A percentile compares a stretch with the other conserved stretches of the same genome.
These are phyloP conservation scores for Pseudogymnoascus sp. DNA, from an alignment of 2,329 filamentous ascomycete species.

Conservation along the genomic window DNA sequence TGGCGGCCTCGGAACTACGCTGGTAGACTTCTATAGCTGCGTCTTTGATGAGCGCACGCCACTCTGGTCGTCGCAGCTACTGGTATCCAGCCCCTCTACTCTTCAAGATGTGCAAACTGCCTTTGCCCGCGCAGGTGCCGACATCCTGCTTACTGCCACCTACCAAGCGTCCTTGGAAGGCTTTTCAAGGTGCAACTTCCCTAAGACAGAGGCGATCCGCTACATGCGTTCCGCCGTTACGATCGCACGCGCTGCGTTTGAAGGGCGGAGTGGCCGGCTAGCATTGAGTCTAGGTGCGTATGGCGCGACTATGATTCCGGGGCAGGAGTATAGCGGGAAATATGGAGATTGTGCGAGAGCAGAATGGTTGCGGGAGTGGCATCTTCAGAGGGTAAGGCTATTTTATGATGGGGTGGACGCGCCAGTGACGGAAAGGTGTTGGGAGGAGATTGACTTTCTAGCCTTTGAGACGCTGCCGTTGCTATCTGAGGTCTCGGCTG, in stretches of 20 bases:
- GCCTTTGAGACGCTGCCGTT: constrained; percentile 60
- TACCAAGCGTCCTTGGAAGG: constrained; percentile 54
- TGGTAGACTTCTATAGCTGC: constrained; percentile 47
- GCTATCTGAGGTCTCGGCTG: constrained; percentile 51
- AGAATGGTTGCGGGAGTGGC: constrained; percentile 45
- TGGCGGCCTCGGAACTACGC: constrained; percentile 58
- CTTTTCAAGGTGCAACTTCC: constrained; percentile 29
- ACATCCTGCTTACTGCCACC: constrained; percentile 58
- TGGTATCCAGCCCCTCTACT: constrained; percentile 37
- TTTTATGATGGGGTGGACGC: constrained; percentile 31
- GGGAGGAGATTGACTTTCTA: constrained; percentile 39
- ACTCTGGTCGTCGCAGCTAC: constrained; percentile 59
- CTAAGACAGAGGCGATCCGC: constrained; percentile 32
- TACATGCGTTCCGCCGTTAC: constrained; percentile 34
- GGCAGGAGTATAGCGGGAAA: constrained; percentile 54
- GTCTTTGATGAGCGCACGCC: constrained; percentile 43
- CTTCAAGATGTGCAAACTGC: constrained; percentile 15
- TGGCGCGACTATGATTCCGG: constrained; percentile 57
- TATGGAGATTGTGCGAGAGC: constrained; percentile 43
- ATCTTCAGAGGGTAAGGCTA: constrained; percentile 42
- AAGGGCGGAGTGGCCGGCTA: constrained; percentile 29
- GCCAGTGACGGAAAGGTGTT: constrained; percentile 13
- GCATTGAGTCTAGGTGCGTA: constrained; percentile 59
- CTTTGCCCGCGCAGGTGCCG: constrained; percentile 42
- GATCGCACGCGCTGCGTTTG: constrained; percentile 29